Evolutionary conservation across 2,329 filamentous ascomycete genomes (phyloP).

Genomic region (Fusarium nygamai): DNA sequence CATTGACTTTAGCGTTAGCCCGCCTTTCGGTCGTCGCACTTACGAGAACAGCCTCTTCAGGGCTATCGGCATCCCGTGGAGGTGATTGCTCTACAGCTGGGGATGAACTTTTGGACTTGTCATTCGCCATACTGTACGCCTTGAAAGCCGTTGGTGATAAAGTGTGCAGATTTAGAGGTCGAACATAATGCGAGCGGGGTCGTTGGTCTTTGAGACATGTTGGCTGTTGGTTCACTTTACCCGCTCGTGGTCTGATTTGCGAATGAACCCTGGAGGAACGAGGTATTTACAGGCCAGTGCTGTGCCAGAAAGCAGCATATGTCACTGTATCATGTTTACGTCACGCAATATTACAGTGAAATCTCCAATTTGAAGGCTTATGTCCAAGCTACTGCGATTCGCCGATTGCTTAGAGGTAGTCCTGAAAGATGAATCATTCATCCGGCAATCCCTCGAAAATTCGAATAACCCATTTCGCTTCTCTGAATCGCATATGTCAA

Average conservation of each 20-base stretch:
- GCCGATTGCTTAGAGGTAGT: not conserved
- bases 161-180: rapidly evolving
- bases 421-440: rapidly evolving
- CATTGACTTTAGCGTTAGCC: rapidly evolving
- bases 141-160: rapidly evolving
- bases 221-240: not conserved
- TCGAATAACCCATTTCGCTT: not conserved
- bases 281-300: not conserved
- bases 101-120: not conserved
- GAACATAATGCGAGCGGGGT: too few species aligned
- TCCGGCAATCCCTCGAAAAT: rapidly evolving
- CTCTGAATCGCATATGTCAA: not conserved
- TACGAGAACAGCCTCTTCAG: not conserved
- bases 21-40: not conserved
- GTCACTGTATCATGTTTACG: too few species aligned
- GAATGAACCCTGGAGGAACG: not conserved
- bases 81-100: not conserved
- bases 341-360: not conserved
- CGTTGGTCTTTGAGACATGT: not conserved
- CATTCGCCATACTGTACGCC: not conserved
- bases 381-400: too few species aligned
- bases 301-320: not conserved
- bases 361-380: not conserved
- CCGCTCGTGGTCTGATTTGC: not conserved
- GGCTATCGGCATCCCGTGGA: not conserved